Conservation (phyloP, 768 basidiomycete genomes). For the Xerocomellus intermedius region DNA sequence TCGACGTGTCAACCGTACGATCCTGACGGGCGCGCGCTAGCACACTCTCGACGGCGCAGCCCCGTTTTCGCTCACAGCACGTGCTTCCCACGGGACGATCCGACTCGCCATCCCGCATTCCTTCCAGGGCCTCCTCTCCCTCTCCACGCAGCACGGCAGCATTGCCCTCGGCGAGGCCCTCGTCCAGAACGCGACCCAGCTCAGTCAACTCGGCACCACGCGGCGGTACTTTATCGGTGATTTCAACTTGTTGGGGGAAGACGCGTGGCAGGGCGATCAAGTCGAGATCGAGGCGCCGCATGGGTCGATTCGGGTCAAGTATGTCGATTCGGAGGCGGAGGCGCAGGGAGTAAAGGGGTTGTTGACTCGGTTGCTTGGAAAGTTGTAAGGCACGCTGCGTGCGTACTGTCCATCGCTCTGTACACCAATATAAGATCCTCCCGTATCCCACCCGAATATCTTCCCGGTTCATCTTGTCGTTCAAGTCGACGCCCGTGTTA, state of each 20-base stretch:
- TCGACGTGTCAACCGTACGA: neutral
- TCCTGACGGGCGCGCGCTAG: constrained; percentile 1
- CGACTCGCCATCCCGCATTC: constrained; percentile 17
- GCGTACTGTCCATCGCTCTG: too few relatives aligned
- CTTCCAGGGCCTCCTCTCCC: constrained; percentile 20
- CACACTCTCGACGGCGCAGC: constrained; percentile 6
- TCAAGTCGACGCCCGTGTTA: too few relatives aligned
- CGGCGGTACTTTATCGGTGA: constrained; percentile 28
- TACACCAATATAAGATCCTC: too few relatives aligned
- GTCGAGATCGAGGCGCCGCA: constrained; percentile 16
- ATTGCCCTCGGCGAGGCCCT: constrained; percentile 13
- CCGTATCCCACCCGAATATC: too few relatives aligned
- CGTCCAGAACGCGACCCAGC: constrained; percentile 14
- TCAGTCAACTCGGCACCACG: constrained; percentile 18
- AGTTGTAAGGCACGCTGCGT: neutral
- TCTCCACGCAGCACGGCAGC: constrained; percentile 21
- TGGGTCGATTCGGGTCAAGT: constrained; percentile 21
- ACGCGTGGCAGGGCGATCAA: constrained; percentile 22
- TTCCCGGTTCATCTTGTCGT: too few relatives aligned
- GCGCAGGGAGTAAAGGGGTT: constrained; percentile 11
- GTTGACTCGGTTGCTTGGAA: constrained; percentile 19
- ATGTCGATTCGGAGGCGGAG: constrained; percentile 13
- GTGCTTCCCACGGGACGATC: constrained; percentile 13
- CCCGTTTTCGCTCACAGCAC: constrained; percentile 18
- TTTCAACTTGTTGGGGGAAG: constrained; percentile 15